phyloP scores from a whole-genome alignment of 495 filamentous ascomycete genomes.

The Daldinia caldariorum region DNA sequence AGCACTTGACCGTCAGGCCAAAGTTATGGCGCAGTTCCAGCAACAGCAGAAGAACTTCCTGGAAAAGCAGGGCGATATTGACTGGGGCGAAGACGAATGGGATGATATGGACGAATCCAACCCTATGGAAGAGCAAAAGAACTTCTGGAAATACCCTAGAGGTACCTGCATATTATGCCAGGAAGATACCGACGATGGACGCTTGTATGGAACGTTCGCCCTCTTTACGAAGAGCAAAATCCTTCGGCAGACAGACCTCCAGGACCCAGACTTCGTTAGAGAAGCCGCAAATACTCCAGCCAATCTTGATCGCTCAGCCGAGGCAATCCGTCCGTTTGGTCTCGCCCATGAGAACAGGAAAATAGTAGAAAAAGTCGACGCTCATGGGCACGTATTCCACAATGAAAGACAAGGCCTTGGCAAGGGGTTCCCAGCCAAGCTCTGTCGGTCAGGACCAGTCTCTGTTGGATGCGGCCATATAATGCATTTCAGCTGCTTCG shows the following conservation, averaged over 20 bases:
- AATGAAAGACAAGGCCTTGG: constrained; percentile 84
- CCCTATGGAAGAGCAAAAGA: constrained; percentile 68
- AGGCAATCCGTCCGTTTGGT: constrained; percentile 85
- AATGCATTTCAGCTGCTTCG: constrained; percentile 98
- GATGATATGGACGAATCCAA: constrained; percentile 66
- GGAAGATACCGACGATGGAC: constrained; percentile 89
- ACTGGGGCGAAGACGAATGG: constrained; percentile 84
- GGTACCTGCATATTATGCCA: constrained; percentile 97
- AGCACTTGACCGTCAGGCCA: constrained; percentile 86
- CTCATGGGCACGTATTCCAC: constrained; percentile 72
- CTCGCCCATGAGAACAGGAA: constrained; percentile 86
- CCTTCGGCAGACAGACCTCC: constrained; percentile 82
- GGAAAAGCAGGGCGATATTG: constrained; percentile 81
- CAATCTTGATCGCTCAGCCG: constrained; percentile 85
- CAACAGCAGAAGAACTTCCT: constrained; percentile 95
- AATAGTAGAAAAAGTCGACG: constrained; percentile 76
- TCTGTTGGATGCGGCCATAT: constrained; percentile 95
- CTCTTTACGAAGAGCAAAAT: constrained; percentile 88
- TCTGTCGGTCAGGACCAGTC: constrained; percentile 78
- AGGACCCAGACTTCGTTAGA: constrained; percentile 82
- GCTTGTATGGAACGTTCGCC: constrained; percentile 91
- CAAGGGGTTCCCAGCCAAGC: constrained; percentile 81
- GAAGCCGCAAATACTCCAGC: constrained; percentile 81
- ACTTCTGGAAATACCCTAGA: constrained; percentile 90
- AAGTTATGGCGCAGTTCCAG: constrained; percentile 96